These are phyloP conservation scores for Amphicarpaea edgeworthii DNA, from an alignment of 306 rosid species.

Conservation along the genomic window DNA sequence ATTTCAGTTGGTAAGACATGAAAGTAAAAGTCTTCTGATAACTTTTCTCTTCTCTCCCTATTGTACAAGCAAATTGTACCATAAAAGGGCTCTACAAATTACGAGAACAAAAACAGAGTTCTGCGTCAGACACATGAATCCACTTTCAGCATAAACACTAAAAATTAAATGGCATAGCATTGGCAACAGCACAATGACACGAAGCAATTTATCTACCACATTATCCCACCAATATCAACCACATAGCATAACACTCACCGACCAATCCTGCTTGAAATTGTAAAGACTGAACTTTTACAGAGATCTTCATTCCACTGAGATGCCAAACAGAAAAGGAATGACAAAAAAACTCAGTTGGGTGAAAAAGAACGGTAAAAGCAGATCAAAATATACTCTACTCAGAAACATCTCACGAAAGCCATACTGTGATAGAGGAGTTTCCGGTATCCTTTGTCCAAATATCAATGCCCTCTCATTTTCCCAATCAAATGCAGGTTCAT, in stretches of 20 bases:
- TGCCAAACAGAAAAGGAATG: constrained; percentile 45
- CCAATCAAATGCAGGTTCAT: constrained; percentile 99
- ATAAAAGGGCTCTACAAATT: constrained; percentile 83
- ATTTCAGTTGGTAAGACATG: constrained; percentile 72
- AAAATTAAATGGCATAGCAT: constrained; percentile 19
- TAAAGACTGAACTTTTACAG: constrained; percentile 86
- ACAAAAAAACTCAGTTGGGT: constrained; percentile 40
- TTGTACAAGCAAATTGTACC: constrained; percentile 98
- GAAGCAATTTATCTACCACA: constrained; percentile 35
- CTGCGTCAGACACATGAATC: constrained; percentile 56
- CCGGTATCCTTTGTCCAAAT: constrained; percentile 95
- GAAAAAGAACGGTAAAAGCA: constrained; percentile 30
- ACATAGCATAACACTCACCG: constrained; percentile 73
- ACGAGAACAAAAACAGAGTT: constrained; percentile 46
- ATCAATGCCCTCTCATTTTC: constrained; percentile 95
- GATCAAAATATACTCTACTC: constrained; percentile 20
- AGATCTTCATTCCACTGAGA: constrained; percentile 94
- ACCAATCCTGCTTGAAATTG: constrained; percentile 84
- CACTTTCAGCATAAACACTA: constrained; percentile 36
- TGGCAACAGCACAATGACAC: constrained; percentile 18
- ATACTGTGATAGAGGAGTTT: constrained; percentile 91
- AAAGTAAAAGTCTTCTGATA: constrained; percentile 94
- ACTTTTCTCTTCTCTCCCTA: constrained; percentile 94
- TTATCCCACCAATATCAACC: constrained; percentile 39
- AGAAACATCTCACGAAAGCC: constrained; percentile 40